These are phyloP conservation scores for Plasmodium falciparum DNA, from an alignment of 169 alveolate species.

Conservation along the genomic window DNA sequence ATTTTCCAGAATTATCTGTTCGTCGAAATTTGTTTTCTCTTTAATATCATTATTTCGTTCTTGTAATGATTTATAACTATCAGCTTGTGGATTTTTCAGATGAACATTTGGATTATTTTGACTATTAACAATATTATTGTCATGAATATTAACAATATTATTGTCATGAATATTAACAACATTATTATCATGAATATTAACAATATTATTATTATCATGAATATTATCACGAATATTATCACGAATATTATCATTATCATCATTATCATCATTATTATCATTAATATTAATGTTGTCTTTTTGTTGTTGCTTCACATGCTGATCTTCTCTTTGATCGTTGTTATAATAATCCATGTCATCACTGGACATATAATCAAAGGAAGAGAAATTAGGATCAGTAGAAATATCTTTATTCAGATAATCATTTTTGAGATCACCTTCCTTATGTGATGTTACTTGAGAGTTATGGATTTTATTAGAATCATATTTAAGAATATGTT, in stretches of 20 bases:
- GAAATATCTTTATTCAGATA: too few species aligned
- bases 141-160: background rate
- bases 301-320: too few species aligned
- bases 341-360: too few species aligned
- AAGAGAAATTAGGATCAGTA: too few species aligned
- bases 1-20: slow-evolving; percentile 12
- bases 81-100: background rate
- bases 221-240: too few species aligned
- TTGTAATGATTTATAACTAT: background rate
- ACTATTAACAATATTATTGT: background rate
- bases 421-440: too few species aligned
- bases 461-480: too few species aligned
- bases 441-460: too few species aligned
- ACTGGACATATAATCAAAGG: too few species aligned
- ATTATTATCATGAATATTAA: background rate
- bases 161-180: background rate
- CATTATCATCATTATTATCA: background rate
- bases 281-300: too few species aligned
- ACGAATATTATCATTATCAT: background rate
- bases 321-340: too few species aligned
- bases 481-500: too few species aligned
- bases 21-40: background rate
- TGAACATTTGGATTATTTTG: background rate
- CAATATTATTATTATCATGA: background rate
- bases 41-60: slow-evolving; percentile 15